A percentile compares a stretch with the other conserved stretches of the same genome.
Conservation (phyloP, 2,329 filamentous ascomycete species). For the Tolypocladium tundrense region DNA sequence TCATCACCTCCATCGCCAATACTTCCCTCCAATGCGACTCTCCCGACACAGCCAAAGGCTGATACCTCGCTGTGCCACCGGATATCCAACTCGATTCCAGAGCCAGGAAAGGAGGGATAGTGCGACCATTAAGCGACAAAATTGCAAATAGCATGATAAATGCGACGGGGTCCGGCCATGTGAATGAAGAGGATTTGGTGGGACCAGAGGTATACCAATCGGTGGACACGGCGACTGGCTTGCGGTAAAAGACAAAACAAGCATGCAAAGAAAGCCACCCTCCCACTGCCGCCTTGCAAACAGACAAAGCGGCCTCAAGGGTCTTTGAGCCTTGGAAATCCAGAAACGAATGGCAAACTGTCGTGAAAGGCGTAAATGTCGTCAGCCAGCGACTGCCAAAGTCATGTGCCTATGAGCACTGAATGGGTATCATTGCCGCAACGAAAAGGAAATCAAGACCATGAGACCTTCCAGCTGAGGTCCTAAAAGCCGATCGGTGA, state of each 20-base stretch:
- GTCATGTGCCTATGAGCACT: not conserved
- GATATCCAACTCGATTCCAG: not conserved
- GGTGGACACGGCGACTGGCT: constrained; percentile 2
- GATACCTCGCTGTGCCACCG: not conserved
- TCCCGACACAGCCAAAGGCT: not conserved
- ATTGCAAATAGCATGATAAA: not conserved
- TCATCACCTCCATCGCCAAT: not conserved
- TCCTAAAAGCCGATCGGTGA: constrained; percentile 49
- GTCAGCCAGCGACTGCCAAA: constrained; percentile 3
- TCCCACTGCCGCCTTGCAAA: not conserved
- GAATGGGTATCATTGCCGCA: constrained; percentile 5
- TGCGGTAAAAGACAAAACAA: not conserved
- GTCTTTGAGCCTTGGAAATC: not conserved
- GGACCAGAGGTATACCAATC: constrained; percentile 16
- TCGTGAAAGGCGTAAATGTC: constrained; percentile 1
- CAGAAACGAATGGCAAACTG: not conserved
- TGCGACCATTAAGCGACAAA: not conserved
- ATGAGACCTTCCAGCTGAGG: not conserved
- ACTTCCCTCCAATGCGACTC: not conserved
- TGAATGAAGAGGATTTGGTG: not conserved
- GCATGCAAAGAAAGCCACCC: not conserved
- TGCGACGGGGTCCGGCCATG: not conserved
- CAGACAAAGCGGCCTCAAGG: not conserved
- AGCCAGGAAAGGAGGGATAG: not conserved
- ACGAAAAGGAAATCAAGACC: constrained; percentile 2